phyloP scores from a whole-genome alignment of 345 rosid genomes.

The Populus pruinosa region DNA sequence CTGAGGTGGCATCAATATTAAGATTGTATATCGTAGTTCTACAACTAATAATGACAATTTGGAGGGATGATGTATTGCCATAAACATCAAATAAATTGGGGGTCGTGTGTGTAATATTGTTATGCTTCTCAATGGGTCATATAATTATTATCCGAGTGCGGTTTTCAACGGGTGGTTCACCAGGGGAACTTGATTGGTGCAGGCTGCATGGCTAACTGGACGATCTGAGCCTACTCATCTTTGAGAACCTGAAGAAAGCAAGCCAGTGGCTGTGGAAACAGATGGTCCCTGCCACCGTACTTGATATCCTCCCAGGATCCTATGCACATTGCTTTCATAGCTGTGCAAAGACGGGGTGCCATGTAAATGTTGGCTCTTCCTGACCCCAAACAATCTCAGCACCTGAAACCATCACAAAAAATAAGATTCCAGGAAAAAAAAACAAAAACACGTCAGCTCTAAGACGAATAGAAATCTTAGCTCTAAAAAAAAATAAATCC shows the following conservation, averaged over 20 bases:
- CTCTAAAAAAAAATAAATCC: background rate
- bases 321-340: slow-evolving; percentile 47
- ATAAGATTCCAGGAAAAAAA: background rate
- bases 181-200: slow-evolving; percentile 37
- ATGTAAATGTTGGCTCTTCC: slow-evolving; percentile 58
- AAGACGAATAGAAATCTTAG: background rate
- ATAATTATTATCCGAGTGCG: background rate
- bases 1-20: no score
- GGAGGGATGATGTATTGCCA: no score
- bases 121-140: background rate
- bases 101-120: no score
- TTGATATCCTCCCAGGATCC: slow-evolving; percentile 57
- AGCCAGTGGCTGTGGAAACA: slow-evolving; percentile 71
- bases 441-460: background rate
- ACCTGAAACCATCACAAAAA: slow-evolving; percentile 22
- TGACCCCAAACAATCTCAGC: slow-evolving; percentile 80
- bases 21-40: no score
- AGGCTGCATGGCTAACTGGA: slow-evolving; percentile 51
- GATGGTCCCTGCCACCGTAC: slow-evolving; percentile 67
- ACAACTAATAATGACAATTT: no score
- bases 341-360: slow-evolving; percentile 56
- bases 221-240: slow-evolving; percentile 58
- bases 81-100: no score
- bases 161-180: no score
- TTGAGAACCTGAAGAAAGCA: slow-evolving; percentile 51